phyloP scores from a whole-genome alignment of 345 rosid species.

The Luvunga scandens region DNA sequence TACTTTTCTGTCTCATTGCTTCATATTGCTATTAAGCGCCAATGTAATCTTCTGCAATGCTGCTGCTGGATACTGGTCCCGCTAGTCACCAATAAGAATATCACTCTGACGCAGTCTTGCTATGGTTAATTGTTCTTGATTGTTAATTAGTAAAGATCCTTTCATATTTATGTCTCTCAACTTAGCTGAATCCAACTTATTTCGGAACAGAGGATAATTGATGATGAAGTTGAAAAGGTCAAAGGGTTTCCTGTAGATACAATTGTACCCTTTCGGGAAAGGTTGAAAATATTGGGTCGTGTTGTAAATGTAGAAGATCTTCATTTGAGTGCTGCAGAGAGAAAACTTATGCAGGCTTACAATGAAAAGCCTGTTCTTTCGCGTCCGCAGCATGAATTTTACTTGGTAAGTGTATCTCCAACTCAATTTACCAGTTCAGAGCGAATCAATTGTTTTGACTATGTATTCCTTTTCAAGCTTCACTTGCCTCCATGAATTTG shows the following conservation, averaged over 20 bases:
- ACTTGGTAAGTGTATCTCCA: constrained; percentile 39
- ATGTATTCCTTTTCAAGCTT: background rate
- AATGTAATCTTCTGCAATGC: background rate
- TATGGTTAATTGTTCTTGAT: background rate
- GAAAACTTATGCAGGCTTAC: constrained; percentile 92
- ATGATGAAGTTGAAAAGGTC: constrained; percentile 91
- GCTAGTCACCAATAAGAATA: background rate
- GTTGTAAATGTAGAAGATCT: constrained; percentile 91
- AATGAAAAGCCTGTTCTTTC: constrained; percentile 99
- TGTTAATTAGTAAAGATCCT: background rate
- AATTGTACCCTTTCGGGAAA: constrained; percentile 70
- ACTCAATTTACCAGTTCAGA: background rate
- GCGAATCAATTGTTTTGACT: background rate
- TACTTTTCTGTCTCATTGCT: background rate
- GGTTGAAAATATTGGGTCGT: constrained; percentile 93
- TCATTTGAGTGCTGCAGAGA: constrained; percentile 83
- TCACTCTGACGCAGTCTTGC: background rate
- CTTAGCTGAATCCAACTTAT: background rate
- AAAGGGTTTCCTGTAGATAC: constrained; percentile 84
- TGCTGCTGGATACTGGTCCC: background rate
- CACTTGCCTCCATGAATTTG: constrained; percentile 1
- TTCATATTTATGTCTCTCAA: background rate
- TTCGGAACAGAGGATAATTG: constrained; percentile 59
- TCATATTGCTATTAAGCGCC: background rate
- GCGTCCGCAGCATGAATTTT: constrained; percentile 93